A percentile compares a stretch with the other conserved stretches of the same genome.
phyloP scores from a whole-genome alignment of 2,329 filamentous ascomycete species.

The Ascochyta clinopodiicola region DNA sequence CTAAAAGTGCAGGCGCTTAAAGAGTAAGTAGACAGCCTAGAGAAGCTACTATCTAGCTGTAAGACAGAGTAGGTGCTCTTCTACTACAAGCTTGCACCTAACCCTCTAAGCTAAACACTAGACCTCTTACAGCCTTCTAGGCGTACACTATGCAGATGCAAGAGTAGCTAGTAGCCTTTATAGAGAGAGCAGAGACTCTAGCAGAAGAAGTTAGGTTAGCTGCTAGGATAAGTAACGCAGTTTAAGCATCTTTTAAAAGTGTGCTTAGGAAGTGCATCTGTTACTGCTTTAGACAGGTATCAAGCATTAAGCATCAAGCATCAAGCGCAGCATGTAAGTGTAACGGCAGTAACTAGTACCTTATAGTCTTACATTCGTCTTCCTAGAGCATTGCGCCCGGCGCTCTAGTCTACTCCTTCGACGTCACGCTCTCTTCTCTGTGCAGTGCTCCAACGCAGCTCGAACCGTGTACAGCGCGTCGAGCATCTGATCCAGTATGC shows the following conservation, averaged over 20 bases:
- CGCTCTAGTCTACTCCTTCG: background rate
- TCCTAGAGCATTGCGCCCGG: background rate
- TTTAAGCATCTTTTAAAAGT: background rate
- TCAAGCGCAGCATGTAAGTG: background rate
- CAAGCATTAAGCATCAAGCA: background rate
- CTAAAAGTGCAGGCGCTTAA: background rate
- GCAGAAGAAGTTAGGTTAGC: background rate
- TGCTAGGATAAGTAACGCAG: background rate
- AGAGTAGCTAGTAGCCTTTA: background rate
- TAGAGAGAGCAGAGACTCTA: background rate
- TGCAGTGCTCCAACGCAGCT: background rate
- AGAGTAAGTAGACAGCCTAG: background rate
- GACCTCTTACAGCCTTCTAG: background rate
- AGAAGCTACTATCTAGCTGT: background rate
- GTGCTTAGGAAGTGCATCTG: too few relatives aligned
- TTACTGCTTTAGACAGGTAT: background rate
- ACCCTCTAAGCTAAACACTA: background rate
- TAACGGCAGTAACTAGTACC: too few relatives aligned
- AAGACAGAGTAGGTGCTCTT: background rate
- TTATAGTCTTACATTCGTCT: background rate
- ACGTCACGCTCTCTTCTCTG: too few relatives aligned
- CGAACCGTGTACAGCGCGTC: background rate
- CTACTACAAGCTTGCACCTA: slow-evolving; percentile 19
- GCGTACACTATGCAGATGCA: background rate
- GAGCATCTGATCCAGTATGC: background rate